These are phyloP conservation scores for Solanum hybrid DNA, from an alignment of 305 asterid genomes.

Conservation along the genomic window DNA sequence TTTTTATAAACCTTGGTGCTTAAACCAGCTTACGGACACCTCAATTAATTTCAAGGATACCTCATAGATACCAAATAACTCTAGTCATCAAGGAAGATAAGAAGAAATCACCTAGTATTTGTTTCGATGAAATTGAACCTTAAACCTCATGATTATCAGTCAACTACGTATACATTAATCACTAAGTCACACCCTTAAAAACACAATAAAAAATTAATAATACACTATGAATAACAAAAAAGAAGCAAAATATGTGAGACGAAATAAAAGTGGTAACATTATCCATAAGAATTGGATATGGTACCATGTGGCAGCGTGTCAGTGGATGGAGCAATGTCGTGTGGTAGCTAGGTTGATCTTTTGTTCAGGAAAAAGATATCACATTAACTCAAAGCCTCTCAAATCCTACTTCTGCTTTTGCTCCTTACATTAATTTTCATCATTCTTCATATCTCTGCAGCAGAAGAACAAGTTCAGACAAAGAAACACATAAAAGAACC, in stretches of 20 bases:
- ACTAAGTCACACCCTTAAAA: not conserved
- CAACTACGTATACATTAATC: not conserved
- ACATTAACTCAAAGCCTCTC: constrained; percentile 34
- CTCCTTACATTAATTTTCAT: constrained; percentile 7
- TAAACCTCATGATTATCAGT: not conserved
- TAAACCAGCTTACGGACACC: not conserved
- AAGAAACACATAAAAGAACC: not conserved
- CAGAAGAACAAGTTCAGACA: not conserved
- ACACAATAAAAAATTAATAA: not conserved
- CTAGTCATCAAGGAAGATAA: not conserved
- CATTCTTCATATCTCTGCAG: not conserved
- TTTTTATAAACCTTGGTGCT: not conserved
- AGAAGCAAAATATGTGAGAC: not conserved
- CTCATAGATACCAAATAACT: not conserved
- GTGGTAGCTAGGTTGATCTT: constrained; percentile 23
- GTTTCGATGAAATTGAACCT: not conserved
- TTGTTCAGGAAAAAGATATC: constrained; percentile 58
- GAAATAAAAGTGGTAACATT: constrained; percentile 22
- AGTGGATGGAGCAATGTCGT: constrained; percentile 41
- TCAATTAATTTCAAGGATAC: not conserved
- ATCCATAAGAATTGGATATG: constrained; percentile 62
- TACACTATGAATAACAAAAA: not conserved
- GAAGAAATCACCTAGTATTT: not conserved
- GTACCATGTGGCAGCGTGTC: constrained; percentile 45
- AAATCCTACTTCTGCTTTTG: constrained; percentile 14